A percentile compares a stretch with the other conserved stretches of the same genome.
phyloP scores from a whole-genome alignment of 306 rosid species.

The Luffa acutangula region DNA sequence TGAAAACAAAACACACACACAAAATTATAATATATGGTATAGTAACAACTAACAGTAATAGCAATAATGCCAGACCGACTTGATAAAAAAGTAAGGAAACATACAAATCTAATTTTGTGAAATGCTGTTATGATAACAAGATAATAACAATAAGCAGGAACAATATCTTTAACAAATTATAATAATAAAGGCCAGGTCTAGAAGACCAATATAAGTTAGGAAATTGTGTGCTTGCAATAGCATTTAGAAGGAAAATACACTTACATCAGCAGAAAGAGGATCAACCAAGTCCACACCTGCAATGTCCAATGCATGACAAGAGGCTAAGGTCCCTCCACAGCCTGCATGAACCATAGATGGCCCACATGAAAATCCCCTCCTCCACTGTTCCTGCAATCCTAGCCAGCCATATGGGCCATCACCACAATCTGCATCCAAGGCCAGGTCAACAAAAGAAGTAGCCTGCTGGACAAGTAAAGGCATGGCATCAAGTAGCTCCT shows the following conservation, averaged over 20 bases:
- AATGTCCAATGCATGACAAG: constrained; percentile 94
- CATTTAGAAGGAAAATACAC: constrained; percentile 17
- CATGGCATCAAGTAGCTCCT: constrained; percentile 92
- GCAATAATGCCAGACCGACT: background rate
- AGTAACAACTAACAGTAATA: background rate
- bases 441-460: constrained; percentile 81
- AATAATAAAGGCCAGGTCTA: background rate
- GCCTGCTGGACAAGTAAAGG: constrained; percentile 91
- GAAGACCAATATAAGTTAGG: background rate
- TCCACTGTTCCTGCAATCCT: constrained; percentile 96
- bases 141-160: constrained; percentile 5
- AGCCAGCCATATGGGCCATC: constrained; percentile 98
- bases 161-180: background rate
- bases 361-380: constrained; percentile 94
- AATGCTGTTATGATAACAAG: constrained; percentile 5
- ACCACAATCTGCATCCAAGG: constrained; percentile 85
- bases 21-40: background rate
- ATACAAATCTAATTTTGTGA: background rate
- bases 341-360: constrained; percentile 97
- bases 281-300: constrained; percentile 97
- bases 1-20: background rate
- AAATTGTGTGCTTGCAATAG: constrained; percentile 5
- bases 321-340: constrained; percentile 93
- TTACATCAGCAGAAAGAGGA: constrained; percentile 93
- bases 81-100: background rate